phyloP scores from a whole-genome alignment of 1,139 yeast genomes.

The Yarrowia galli region DNA sequence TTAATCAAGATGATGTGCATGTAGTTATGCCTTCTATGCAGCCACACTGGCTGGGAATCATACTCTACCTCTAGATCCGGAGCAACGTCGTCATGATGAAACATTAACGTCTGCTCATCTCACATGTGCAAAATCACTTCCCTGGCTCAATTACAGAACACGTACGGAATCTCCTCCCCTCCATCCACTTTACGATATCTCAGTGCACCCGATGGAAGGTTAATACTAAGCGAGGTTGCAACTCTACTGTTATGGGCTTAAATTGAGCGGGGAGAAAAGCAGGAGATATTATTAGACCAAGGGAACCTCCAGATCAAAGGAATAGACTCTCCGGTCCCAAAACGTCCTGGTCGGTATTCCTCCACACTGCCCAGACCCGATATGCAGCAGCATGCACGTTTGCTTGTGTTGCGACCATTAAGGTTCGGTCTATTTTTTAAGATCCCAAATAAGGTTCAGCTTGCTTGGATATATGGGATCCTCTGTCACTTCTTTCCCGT shows the following conservation, averaged over 20 bases:
- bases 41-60: background rate
- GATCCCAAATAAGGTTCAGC: conserved; percentile 13
- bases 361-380: background rate
- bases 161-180: too few species aligned
- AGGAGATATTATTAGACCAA: background rate
- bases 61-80: background rate
- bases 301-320: too few species aligned
- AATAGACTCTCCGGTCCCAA: too few species aligned
- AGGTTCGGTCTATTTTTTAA: conserved; percentile 6
- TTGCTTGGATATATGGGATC: conserved; percentile 33
- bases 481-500: background rate
- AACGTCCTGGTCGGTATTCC: too few species aligned
- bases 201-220: conserved; percentile 9
- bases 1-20: conserved; percentile 15
- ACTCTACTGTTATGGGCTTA: background rate
- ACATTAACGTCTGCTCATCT: too few species aligned
- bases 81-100: too few species aligned
- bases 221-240: conserved; percentile 6
- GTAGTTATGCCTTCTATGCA: conserved; percentile 14
- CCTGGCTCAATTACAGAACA: too few species aligned
- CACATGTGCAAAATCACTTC: too few species aligned
- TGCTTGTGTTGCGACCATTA: conserved; percentile 5
- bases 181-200: too few species aligned
- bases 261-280: background rate
- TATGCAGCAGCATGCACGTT: conserved; percentile 17